A percentile compares a stretch with the other conserved stretches of the same genome.
Evolutionary conservation across 805 yeast genomes (phyloP).

Genomic region (Hanseniaspora thailandica): DNA sequence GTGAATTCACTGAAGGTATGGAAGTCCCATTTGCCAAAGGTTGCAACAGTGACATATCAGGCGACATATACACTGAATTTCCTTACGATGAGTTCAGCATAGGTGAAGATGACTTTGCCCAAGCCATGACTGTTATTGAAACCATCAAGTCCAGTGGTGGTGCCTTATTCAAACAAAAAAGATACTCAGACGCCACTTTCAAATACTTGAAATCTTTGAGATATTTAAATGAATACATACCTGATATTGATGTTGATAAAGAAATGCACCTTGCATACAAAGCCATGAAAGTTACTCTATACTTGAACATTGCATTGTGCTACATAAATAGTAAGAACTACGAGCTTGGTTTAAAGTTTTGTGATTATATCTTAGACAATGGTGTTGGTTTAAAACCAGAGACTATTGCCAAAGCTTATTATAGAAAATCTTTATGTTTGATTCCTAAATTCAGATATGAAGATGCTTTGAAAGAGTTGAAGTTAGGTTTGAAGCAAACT

Average conservation of each 20-base stretch:
- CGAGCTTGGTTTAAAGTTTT: slow-evolving; percentile 41
- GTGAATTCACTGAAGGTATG: slow-evolving; percentile 46
- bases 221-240: slow-evolving; percentile 59
- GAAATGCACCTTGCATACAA: slow-evolving; percentile 40
- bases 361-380: slow-evolving; percentile 37
- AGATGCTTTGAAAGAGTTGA: slow-evolving; percentile 39
- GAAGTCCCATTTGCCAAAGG: slow-evolving; percentile 52
- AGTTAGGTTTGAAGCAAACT: slow-evolving; percentile 33
- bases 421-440: slow-evolving; percentile 42
- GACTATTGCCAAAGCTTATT: slow-evolving; percentile 43
- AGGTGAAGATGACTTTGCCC: slow-evolving; percentile 44
- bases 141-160: slow-evolving; percentile 61
- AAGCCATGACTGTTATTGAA: slow-evolving; percentile 39
- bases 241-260: slow-evolving; percentile 53
- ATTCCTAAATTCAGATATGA: slow-evolving; percentile 36
- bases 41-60: slow-evolving; percentile 48
- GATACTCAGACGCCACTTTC: slow-evolving; percentile 40
- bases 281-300: slow-evolving; percentile 33
- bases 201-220: slow-evolving; percentile 58
- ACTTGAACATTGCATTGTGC: slow-evolving; percentile 46
- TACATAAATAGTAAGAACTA: slow-evolving; percentile 40
- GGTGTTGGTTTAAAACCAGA: slow-evolving; percentile 34
- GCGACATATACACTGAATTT: slow-evolving; percentile 62
- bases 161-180: slow-evolving; percentile 42
- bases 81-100: slow-evolving; percentile 62